Conservation (phyloP, 345 rosid species). For the Carallia pectinifolia region DNA sequence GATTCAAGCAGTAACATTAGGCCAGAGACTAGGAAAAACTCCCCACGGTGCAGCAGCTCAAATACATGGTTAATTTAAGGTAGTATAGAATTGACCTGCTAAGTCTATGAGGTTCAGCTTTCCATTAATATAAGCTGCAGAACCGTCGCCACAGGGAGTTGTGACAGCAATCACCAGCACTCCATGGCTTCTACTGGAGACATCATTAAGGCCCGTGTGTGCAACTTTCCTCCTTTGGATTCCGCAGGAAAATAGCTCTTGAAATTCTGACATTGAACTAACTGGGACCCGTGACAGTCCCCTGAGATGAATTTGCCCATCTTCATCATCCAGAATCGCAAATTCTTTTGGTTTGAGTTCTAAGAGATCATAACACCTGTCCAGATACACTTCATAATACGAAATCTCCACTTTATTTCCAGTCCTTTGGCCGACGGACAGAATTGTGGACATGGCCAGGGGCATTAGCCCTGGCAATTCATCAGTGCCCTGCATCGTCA, state of each 20-base stretch:
- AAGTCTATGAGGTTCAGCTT: constrained; percentile 92
- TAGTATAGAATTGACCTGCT: constrained; percentile 50
- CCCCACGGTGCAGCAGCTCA: background rate
- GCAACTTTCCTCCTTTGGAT: constrained; percentile 75
- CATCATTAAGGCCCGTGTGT: constrained; percentile 79
- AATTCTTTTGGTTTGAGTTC: constrained; percentile 58
- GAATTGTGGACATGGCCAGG: constrained; percentile 61
- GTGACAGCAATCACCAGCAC: constrained; percentile 69
- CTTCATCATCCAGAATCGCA: constrained; percentile 59
- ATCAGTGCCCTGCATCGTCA: constrained; percentile 57
- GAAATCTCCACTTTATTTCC: constrained; percentile 63
- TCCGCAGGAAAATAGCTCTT: constrained; percentile 51
- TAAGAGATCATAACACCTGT: constrained; percentile 82
- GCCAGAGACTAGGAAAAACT: background rate
- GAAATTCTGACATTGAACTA: constrained; percentile 58
- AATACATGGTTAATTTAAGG: background rate
- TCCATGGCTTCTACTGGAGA: constrained; percentile 92
- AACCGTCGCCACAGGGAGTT: constrained; percentile 36
- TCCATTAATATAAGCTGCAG: constrained; percentile 44
- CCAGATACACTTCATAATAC: constrained; percentile 90
- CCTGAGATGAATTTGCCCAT: constrained; percentile 72
- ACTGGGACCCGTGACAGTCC: constrained; percentile 64
- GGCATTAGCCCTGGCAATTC: constrained; percentile 71
- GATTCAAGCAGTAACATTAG: background rate
- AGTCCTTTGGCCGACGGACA: constrained; percentile 48